Percentiles rank a stretch among this genome's conserved stretches.
Evolutionary conservation across 495 filamentous ascomycete species (phyloP).

Genomic region (Symbiotaphrina buchneri): DNA sequence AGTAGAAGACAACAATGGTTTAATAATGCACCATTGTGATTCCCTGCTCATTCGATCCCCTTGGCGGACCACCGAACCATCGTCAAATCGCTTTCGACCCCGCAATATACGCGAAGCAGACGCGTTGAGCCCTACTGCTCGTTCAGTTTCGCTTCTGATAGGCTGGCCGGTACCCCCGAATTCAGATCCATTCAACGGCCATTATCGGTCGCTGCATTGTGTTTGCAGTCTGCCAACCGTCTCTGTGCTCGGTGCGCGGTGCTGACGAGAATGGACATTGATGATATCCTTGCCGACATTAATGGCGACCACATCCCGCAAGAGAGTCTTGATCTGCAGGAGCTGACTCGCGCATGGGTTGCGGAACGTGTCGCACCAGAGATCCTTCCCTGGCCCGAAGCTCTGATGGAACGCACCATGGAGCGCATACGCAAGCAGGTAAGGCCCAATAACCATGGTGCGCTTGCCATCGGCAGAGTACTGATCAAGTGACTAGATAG

Average conservation of each 20-base stretch:
- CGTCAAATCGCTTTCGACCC: too few relatives aligned
- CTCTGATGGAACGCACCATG: slow-evolving; percentile 55
- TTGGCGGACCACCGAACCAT: too few relatives aligned
- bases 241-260: slow-evolving; percentile 1
- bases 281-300: slow-evolving; percentile 70
- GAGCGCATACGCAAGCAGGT: slow-evolving; percentile 49
- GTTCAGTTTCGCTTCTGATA: too few relatives aligned
- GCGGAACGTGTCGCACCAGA: slow-evolving; percentile 78
- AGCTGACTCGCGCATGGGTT: slow-evolving; percentile 79
- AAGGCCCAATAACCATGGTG: slow-evolving; percentile 8
- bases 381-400: slow-evolving; percentile 42
- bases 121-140: too few relatives aligned
- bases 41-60: too few relatives aligned
- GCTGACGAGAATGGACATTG: slow-evolving; percentile 47
- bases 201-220: background rate
- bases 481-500: slow-evolving; percentile 13
- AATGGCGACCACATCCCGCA: slow-evolving; percentile 32
- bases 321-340: slow-evolving; percentile 61
- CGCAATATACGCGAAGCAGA: too few relatives aligned
- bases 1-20: too few relatives aligned
- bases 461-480: background rate
- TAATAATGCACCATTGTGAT: too few relatives aligned
- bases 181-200: too few relatives aligned
- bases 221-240: slow-evolving; percentile 1
- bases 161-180: too few relatives aligned